A percentile compares a stretch with the other conserved stretches of the same genome.
Conservation (phyloP, 805 yeast genomes). For the Starmerella potacharoeniae region DNA sequence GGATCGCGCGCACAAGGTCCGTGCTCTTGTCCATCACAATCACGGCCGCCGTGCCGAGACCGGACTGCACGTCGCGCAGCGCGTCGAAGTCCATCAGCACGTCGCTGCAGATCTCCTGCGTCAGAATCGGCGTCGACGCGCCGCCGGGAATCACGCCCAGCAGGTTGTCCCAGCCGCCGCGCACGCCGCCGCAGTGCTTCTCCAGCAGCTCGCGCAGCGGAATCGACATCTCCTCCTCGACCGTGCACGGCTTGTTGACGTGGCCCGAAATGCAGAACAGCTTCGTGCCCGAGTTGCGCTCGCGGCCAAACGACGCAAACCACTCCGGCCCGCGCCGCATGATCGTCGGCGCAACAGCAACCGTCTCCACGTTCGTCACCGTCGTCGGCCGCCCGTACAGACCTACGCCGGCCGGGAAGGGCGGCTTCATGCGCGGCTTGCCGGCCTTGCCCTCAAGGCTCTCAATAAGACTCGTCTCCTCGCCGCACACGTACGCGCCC, state of each 20-base stretch:
- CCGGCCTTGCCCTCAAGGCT: slow-evolving; percentile 88
- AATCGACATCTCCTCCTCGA: slow-evolving; percentile 89
- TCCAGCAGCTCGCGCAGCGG: slow-evolving; percentile 73
- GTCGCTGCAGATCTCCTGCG: slow-evolving; percentile 52
- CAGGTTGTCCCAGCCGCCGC: slow-evolving; percentile 88
- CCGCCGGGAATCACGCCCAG: slow-evolving; percentile 87
- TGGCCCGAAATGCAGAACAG: slow-evolving; percentile 81
- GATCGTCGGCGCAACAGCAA: slow-evolving; percentile 81
- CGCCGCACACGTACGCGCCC: slow-evolving; percentile 92
- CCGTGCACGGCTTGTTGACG: slow-evolving; percentile 85
- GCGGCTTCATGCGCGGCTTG: slow-evolving; percentile 87
- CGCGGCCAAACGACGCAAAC: slow-evolving; percentile 77
- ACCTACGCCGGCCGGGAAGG: slow-evolving; percentile 92
- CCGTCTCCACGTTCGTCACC: slow-evolving; percentile 84
- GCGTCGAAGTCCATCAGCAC: slow-evolving; percentile 84
- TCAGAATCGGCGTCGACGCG: slow-evolving; percentile 72
- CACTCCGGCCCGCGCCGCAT: slow-evolving; percentile 81
- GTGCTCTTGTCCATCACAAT: slow-evolving; percentile 83
- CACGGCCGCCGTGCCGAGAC: slow-evolving; percentile 87
- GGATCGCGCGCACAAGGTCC: slow-evolving; percentile 75
- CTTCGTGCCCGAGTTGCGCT: slow-evolving; percentile 74
- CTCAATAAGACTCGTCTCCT: slow-evolving; percentile 82
- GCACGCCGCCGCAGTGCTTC: slow-evolving; percentile 82
- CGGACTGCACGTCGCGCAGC: slow-evolving; percentile 71
- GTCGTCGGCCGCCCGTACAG: slow-evolving; percentile 84